phyloP scores from a whole-genome alignment of 2,329 filamentous ascomycete species.

The Aspergillus aculeatinus region DNA sequence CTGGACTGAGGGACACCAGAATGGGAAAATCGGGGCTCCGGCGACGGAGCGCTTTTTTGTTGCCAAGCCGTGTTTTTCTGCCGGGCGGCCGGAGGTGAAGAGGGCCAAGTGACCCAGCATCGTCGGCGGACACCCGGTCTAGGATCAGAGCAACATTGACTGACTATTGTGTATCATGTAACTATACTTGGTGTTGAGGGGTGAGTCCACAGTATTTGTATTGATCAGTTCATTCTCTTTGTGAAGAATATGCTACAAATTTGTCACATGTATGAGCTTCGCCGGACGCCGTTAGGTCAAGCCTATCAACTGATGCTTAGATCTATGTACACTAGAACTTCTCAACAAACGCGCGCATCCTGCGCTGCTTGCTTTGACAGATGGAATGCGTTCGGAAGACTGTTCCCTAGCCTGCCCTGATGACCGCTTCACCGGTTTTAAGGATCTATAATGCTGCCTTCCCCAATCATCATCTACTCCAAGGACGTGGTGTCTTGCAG shows the following conservation, averaged over 20 bases:
- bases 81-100: conserved; percentile 29
- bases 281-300: conserved; percentile 33
- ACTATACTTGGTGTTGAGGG: no score
- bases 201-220: no score
- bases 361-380: neutral
- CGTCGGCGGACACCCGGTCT: no score
- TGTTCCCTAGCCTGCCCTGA: neutral
- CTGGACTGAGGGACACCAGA: neutral
- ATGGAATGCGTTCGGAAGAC: neutral
- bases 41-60: conserved; percentile 15
- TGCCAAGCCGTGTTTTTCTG: conserved; percentile 35
- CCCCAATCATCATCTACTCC: conserved; percentile 52
- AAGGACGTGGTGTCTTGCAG: conserved; percentile 67
- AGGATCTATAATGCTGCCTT: conserved; percentile 8
- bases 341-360: neutral
- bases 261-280: conserved; percentile 18
- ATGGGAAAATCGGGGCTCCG: conserved; percentile 11
- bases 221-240: no score
- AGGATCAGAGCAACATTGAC: no score
- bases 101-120: no score
- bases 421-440: conserved; percentile 1
- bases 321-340: conserved; percentile 36
- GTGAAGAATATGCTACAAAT: neutral
- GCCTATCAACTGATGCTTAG: conserved; percentile 21
- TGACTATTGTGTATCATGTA: no score